Evolutionary conservation across 2,329 filamentous ascomycete genomes (phyloP), one percentile per base, ranked within the genome.

Genomic region (Phialemonium atrogriseum): DNA sequence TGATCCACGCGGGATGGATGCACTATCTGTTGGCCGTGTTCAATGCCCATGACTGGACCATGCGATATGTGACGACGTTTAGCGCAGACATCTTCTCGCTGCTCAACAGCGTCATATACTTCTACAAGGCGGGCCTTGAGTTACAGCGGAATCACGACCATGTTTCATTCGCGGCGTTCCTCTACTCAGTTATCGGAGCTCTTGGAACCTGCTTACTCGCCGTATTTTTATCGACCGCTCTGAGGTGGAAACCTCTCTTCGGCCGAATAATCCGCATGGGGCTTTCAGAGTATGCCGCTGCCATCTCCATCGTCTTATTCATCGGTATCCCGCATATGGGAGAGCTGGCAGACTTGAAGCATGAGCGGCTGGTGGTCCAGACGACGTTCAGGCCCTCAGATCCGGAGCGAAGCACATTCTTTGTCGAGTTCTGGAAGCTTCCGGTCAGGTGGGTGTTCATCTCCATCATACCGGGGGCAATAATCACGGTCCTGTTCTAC

Each of bases 21-120:
- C 73, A 78, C 46, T 70, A 69, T 42, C 52, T 80, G 4, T 60
- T 81, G 10, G 75, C 76, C 33, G 68, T 79, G 30, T 70, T 80
- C 52, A 80, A 80, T 50, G 76, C 75, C 4, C 75, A 80, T 46
- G 75, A 80, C 51, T 80, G 74, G 71, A 80, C 76, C 0, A 81
- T 80, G 77, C 64, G 71, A 43, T 80, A 80, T 50, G 77, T 81
- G 29, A 81, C 77, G 3, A 73, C 68, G 13, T 80, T 80, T 50
- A 76, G 66, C 37, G 75, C 71, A 25, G 77, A 80, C 48, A 77
- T 80, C 33, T 80, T 80, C 48, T 76, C 73, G 3, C 60, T 81
- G 7, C 56, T 80, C 17, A 80, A 80, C 52, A 77, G 72, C 42
- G 68, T 80, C 36, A 80, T 80, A 42, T 81, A 80, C 52, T 77